Percentiles rank a stretch among this genome's conserved stretches.
These are phyloP conservation scores for Cutaneotrichosporon sp. DNA, from an alignment of 1,284 basidiomycete species.

Conservation along the genomic window DNA sequence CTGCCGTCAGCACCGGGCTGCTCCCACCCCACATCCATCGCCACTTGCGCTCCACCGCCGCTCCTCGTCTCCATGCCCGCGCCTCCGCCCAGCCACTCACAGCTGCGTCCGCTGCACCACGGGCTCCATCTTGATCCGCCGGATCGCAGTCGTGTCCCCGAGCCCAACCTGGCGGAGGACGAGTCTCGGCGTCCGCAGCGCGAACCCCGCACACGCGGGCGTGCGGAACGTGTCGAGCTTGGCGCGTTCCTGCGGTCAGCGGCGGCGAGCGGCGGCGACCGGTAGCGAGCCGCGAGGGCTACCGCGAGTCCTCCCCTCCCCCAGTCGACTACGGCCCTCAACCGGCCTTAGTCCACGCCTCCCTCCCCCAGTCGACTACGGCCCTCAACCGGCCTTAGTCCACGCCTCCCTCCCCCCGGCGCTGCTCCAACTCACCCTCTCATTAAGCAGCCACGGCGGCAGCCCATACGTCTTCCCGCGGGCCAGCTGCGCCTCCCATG, in stretches of 20 bases:
- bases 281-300: too few species aligned
- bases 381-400: too few species aligned
- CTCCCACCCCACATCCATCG: too few species aligned
- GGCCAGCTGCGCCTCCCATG: conserved; percentile 32
- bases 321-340: too few species aligned
- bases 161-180: conserved; percentile 36
- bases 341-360: too few species aligned
- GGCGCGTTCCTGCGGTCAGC: conserved; percentile 20
- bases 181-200: conserved; percentile 39
- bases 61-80: too few species aligned
- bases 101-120: conserved; percentile 49
- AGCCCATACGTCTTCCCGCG: conserved; percentile 22
- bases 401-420: too few species aligned
- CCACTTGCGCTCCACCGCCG: too few species aligned
- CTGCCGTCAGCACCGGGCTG: conserved; percentile 21
- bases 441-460: conserved; percentile 29
- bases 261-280: too few species aligned
- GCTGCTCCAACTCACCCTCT: conserved; percentile 31
- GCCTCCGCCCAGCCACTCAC: conserved; percentile 25
- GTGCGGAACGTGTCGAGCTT: conserved; percentile 34
- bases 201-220: conserved; percentile 33
- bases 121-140: conserved; percentile 50
- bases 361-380: too few species aligned
- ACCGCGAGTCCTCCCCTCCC: too few species aligned
- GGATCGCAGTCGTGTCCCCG: conserved; percentile 39